Evolutionary conservation across 495 filamentous ascomycete genomes (phyloP), one percentile per base, ranked within the genome.

Genomic region (Hypoxylon intermedium): DNA sequence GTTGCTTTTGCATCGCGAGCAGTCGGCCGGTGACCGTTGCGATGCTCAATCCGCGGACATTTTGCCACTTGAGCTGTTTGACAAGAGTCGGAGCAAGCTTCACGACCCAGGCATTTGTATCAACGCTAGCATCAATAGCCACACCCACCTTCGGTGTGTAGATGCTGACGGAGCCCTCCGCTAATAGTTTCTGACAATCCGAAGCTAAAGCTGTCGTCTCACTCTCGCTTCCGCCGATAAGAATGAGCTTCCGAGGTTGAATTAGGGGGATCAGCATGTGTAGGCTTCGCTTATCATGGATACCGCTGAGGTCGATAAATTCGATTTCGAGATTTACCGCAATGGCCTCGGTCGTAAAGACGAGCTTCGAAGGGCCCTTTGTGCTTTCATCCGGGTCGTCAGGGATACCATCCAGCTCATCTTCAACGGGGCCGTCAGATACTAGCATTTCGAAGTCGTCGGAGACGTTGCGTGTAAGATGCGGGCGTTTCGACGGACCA

Each of bases 31-130:
- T 93, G 33, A 97, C 75, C 5, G 91, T 92, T 21, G 95, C 93
- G 36, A 99, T 90, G 33, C 91, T 91, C 5, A 98, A 77, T 5
- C 88, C 92, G 59, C 87, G 83, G 43, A 98, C 91, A 48, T 92
- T 90, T 79, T 98, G 95, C 94, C 95, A 98, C 68, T 89, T 91
- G 18, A 99, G 77, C 19, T 87, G 84, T 64, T 88, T 88, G 24
- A 94, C 87, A 20, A 99, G 84, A 34, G 82, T 76, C 55, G 92
- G 90, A 52, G 89, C 90, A 23, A 99, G 81, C 67, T 91, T 96
- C 44, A 98, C 89, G 21, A 88, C 87, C 94, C 94, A 99, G 18
- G 94, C 93, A 70, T 97, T 98, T 5, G 93, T 98, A 66, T 99
- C 94, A 31, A 98, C 93, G 63, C 92, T 96, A 11, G 93, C 94